Percentiles rank a stretch among this genome's conserved stretches.
phyloP scores from a whole-genome alignment of 805 yeast genomes.

The Yarrowia osloensis region DNA sequence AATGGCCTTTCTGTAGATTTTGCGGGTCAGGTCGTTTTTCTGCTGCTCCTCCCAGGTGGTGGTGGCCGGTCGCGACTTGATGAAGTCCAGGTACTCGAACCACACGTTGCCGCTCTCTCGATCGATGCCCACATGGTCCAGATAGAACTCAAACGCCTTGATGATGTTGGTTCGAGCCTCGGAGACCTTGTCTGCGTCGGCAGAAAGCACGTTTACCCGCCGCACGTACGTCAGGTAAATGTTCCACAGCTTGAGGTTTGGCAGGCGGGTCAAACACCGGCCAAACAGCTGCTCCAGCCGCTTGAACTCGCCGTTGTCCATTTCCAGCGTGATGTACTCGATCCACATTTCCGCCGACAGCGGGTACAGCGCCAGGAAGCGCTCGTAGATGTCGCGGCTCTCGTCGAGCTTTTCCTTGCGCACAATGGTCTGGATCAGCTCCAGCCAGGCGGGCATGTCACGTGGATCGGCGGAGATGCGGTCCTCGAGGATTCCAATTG shows the following conservation, averaged over 20 bases:
- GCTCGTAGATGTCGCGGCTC: slow-evolving; percentile 59
- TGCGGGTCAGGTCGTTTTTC: slow-evolving; percentile 72
- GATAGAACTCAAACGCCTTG: slow-evolving; percentile 82
- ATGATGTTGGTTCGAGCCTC: slow-evolving; percentile 75
- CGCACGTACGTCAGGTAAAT: slow-evolving; percentile 78
- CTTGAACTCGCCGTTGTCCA: slow-evolving; percentile 63
- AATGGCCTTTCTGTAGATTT: slow-evolving; percentile 67
- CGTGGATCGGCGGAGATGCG: slow-evolving; percentile 54
- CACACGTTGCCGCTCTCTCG: slow-evolving; percentile 69
- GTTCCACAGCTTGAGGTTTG: slow-evolving; percentile 70
- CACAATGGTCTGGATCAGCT: slow-evolving; percentile 52
- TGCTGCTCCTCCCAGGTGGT: slow-evolving; percentile 81
- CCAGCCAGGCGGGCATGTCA: slow-evolving; percentile 59
- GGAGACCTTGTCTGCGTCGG: slow-evolving; percentile 66
- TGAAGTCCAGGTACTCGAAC: slow-evolving; percentile 79
- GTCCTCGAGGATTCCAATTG: slow-evolving; percentile 61
- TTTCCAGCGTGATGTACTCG: slow-evolving; percentile 63
- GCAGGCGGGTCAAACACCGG: slow-evolving; percentile 61
- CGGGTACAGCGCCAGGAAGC: slow-evolving; percentile 65
- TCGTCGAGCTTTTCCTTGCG: slow-evolving; percentile 60
- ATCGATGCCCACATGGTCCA: slow-evolving; percentile 77
- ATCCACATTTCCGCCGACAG: slow-evolving; percentile 75
- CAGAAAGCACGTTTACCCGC: slow-evolving; percentile 59
- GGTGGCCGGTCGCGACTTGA: slow-evolving; percentile 60
- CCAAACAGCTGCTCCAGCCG: slow-evolving; percentile 67